Evolutionary conservation across 805 yeast genomes (phyloP).

Genomic region (Pichia scutulata): DNA sequence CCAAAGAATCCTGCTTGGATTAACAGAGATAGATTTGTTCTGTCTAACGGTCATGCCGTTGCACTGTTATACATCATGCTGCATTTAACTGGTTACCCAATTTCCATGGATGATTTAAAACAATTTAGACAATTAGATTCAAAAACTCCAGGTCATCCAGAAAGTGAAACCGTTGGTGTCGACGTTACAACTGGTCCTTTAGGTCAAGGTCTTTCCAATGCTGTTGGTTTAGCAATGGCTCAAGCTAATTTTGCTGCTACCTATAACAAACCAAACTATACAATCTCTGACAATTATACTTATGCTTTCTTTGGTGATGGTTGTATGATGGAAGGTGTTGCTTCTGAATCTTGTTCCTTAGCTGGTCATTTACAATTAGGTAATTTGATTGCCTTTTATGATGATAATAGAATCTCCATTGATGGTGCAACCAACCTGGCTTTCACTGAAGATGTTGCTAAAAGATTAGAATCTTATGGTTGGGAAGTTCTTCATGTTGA

Average conservation of each 20-base stretch:
- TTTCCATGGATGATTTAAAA: conserved; percentile 79
- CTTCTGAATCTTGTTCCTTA: conserved; percentile 86
- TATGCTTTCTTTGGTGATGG: conserved; percentile 92
- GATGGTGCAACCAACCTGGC: conserved; percentile 89
- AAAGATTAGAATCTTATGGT: conserved; percentile 85
- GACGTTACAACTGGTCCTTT: conserved; percentile 98
- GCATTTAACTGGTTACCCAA: conserved; percentile 78
- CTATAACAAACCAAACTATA: conserved; percentile 80
- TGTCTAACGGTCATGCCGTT: conserved; percentile 95
- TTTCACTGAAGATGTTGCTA: conserved; percentile 85
- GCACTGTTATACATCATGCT: conserved; percentile 80
- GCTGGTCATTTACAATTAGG: conserved; percentile 95
- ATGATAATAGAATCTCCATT: conserved; percentile 93
- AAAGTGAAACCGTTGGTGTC: conserved; percentile 81
- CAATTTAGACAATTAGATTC: conserved; percentile 84
- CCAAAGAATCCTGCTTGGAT: conserved; percentile 90
- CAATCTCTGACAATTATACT: conserved; percentile 66
- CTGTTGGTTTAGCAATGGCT: conserved; percentile 95
- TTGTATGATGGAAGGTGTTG: conserved; percentile 96
- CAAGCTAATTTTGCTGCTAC: conserved; percentile 87
- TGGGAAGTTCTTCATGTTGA: conserved; percentile 79
- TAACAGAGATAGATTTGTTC: conserved; percentile 91
- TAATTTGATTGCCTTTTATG: conserved; percentile 92
- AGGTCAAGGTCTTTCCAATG: conserved; percentile 96
- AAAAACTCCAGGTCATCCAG: conserved; percentile 97